Conservation (phyloP, 169 alveolate genomes). For the Blepharisma undulans region DNA sequence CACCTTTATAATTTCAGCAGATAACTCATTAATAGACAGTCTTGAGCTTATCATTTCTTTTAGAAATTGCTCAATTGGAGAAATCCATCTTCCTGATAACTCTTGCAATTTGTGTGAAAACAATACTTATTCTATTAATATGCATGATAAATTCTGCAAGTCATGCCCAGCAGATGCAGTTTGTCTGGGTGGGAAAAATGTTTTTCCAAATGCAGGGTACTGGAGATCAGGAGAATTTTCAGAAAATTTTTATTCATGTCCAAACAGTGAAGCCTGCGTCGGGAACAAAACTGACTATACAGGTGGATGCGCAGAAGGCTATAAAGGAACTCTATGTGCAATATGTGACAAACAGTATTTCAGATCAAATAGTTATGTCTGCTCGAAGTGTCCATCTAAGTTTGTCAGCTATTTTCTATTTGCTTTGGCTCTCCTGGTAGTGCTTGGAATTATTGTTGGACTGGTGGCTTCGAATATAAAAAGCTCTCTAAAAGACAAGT, state of each 20-base stretch:
- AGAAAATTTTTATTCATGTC: neutral
- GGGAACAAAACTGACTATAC: neutral
- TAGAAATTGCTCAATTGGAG: neutral
- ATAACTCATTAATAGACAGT: neutral
- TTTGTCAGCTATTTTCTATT: neutral
- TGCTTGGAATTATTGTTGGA: neutral
- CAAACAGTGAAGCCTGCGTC: conserved; percentile 1
- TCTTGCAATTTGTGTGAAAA: conserved; percentile 35
- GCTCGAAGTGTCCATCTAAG: conserved; percentile 7
- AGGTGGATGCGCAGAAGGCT: conserved; percentile 1
- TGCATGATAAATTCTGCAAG: neutral
- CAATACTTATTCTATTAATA: neutral
- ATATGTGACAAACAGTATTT: neutral
- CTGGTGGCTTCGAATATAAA: neutral
- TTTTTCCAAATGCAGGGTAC: conserved; percentile 24
- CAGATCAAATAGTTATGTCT: neutral
- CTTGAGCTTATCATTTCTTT: neutral
- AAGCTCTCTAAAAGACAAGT: neutral
- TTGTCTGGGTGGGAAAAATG: neutral
- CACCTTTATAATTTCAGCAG: neutral
- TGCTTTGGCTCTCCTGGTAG: neutral
- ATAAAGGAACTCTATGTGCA: conserved; percentile 31
- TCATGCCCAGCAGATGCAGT: conserved; percentile 12
- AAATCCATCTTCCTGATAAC: neutral
- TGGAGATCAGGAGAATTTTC: neutral